Conservation (phyloP, 78 protist genomes). For the Isochrysis galbana region DNA sequence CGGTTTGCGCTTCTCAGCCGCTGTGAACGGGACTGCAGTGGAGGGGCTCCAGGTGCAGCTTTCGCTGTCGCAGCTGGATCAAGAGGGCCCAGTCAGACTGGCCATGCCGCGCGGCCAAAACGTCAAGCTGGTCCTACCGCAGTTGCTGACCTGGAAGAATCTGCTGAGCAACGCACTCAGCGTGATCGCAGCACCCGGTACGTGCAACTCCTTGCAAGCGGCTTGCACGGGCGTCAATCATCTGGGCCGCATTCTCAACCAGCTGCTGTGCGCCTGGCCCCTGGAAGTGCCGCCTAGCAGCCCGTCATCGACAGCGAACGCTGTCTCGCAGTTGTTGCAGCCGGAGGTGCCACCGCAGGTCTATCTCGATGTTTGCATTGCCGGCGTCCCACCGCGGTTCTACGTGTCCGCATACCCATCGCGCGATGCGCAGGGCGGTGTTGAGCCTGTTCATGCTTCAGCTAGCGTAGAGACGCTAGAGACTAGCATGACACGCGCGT, state of each 20-base stretch:
- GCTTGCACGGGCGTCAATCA: not conserved
- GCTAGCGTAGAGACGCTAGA: not conserved
- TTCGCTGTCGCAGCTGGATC: not conserved
- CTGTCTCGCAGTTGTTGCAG: not conserved
- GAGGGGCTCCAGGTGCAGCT: not conserved
- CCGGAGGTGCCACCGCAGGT: not conserved
- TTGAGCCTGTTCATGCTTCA: not conserved
- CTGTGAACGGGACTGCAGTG: not conserved
- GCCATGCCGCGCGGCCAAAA: not conserved
- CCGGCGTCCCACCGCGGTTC: not conserved
- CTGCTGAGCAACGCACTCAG: not conserved
- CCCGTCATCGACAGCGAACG: too few relatives aligned
- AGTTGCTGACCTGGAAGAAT: not conserved
- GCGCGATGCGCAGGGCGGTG: not conserved
- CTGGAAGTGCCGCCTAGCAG: not conserved
- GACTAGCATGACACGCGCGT: not conserved
- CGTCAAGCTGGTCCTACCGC: not conserved
- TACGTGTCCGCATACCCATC: not conserved
- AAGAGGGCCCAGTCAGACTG: not conserved
- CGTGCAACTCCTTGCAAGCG: not conserved
- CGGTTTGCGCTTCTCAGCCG: not conserved
- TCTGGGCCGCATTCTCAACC: not conserved
- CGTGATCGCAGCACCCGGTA: not conserved
- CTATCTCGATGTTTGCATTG: not conserved
- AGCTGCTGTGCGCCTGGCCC: not conserved